Evolutionary conservation across 176 grass and related monocot species (phyloP), one percentile per base, ranked within the genome.

Genomic region (Tillandsia fasciculata): DNA sequence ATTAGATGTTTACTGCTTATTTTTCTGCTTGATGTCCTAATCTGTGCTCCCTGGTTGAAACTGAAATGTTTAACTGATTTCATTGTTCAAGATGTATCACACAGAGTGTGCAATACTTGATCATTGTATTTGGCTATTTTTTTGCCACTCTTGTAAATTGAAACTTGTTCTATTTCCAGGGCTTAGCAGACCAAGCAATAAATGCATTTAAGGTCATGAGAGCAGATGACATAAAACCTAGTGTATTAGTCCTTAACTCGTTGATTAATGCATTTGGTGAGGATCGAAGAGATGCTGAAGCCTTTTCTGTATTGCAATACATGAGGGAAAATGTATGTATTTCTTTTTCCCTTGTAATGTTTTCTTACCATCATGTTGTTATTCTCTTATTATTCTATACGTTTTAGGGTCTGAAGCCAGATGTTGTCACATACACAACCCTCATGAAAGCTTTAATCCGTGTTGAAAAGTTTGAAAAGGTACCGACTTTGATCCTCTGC

Each of bases 341-440:
- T 63, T 71, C 14, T 73, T 13, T 11, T 12, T 26, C 64, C 11
- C 0, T 65, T 75, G 48, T 53, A 15, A 33, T 82, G 12, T 33
- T 66, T 78, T 74, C 18, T 18, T 70, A 12, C 29, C 58, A 79
- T 74, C 15, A 73, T 11, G 64, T 65, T 58, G 47, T 61, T 48
- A 24, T 14, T 68, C 26, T 70, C 80, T 77, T 63, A 77, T 23
- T 2, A 63, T n/a, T 63, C 70, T 23, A 29, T 28, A 68, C 33
- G 63, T 89, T 48, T 48, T 78, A 97, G 93, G 83, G 75, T 75
- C 71, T 97, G 57, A 90, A 86, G 72, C 89, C 93, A 48, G 93
- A 97, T 77, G 93, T 97, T 84, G 91, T 97, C 73, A 97, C 93
- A 66, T 97, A 97, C 63, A 97, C 93, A 48, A 97, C 93, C 51